phyloP scores from a whole-genome alignment of 2,329 filamentous ascomycete species.

The Fusarium oligoseptatum region DNA sequence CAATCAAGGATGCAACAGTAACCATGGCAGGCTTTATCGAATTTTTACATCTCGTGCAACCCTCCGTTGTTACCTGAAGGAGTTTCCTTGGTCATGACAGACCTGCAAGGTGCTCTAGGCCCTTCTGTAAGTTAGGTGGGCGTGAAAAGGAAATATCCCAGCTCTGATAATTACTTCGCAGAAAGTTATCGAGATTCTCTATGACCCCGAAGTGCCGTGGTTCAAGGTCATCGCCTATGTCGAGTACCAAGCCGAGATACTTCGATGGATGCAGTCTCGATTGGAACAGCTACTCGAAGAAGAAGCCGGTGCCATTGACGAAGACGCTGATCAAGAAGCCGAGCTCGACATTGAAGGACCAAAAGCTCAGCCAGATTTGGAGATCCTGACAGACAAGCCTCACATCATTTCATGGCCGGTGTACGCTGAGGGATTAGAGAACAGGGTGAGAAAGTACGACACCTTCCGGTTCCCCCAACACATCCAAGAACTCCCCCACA shows the following conservation, averaged over 20 bases:
- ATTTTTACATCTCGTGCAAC: constrained; percentile 53
- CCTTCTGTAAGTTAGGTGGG: constrained; percentile 21
- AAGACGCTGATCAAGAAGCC: background rate
- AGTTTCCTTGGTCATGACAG: constrained; percentile 44
- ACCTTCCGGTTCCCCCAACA: constrained; percentile 39
- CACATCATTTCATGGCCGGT: constrained; percentile 43
- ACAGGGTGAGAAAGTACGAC: constrained; percentile 25
- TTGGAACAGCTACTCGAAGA: constrained; percentile 38
- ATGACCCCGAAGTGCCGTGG: constrained; percentile 53
- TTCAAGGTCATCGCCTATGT: constrained; percentile 49
- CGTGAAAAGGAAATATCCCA: too few species aligned
- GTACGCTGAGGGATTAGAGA: constrained; percentile 3
- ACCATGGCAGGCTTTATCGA: constrained; percentile 43
- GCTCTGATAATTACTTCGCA: constrained; percentile 2
- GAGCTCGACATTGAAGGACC: background rate
- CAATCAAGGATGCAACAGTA: background rate
- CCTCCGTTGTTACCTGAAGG: constrained; percentile 51
- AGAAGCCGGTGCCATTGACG: constrained; percentile 31
- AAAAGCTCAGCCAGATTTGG: constrained; percentile 33
- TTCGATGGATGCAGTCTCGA: constrained; percentile 31
- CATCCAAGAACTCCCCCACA: constrained; percentile 34
- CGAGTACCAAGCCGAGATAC: constrained; percentile 26
- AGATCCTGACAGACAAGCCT: constrained; percentile 29
- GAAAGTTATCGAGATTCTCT: constrained; percentile 50
- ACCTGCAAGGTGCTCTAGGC: constrained; percentile 12